Percentiles rank a stretch among this genome's conserved stretches.
These are phyloP conservation scores for Ophiocordyceps camponoti-saundersi DNA, from an alignment of 2,329 filamentous ascomycete species.

Conservation along the genomic window DNA sequence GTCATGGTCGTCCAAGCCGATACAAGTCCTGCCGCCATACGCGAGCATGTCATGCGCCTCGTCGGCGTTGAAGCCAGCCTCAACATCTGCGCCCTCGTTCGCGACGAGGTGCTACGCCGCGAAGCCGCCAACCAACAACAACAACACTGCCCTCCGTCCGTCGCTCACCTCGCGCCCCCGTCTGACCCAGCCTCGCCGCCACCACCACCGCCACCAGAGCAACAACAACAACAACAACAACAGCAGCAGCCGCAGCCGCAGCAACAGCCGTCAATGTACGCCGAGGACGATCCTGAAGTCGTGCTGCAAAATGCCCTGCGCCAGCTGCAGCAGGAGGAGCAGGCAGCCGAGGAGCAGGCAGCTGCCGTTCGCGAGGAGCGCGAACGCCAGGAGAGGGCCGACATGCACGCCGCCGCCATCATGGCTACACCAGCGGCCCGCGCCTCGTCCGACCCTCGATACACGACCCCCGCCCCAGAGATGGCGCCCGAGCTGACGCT, in stretches of 20 bases:
- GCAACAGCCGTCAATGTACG: slow-evolving; percentile 17
- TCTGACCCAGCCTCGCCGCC: slow-evolving; percentile 7
- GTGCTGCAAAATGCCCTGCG: slow-evolving; percentile 42
- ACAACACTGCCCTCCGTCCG: slow-evolving; percentile 4
- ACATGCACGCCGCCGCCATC: slow-evolving; percentile 12
- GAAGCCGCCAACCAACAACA: slow-evolving; percentile 7
- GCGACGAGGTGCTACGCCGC: slow-evolving; percentile 36
- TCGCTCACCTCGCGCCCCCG: slow-evolving; percentile 6
- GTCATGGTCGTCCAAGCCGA: slow-evolving; percentile 41
- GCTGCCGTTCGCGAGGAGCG: slow-evolving; percentile 35
- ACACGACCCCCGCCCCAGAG: slow-evolving; percentile 17
- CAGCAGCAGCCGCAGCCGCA: not conserved
- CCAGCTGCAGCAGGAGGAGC: slow-evolving; percentile 41
- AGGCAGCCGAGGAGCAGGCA: slow-evolving; percentile 39
- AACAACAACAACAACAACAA: slow-evolving; percentile 4
- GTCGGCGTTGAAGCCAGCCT: slow-evolving; percentile 38
- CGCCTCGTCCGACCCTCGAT: slow-evolving; percentile 15
- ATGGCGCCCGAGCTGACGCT: slow-evolving; percentile 27
- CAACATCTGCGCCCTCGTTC: slow-evolving; percentile 36
- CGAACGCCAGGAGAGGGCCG: slow-evolving; percentile 26
- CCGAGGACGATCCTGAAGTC: slow-evolving; percentile 38
- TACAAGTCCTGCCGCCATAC: slow-evolving; percentile 41
- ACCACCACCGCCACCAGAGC: slow-evolving; percentile 14
- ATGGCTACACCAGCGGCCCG: slow-evolving; percentile 14
- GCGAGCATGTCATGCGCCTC: slow-evolving; percentile 36